Conservation (phyloP, 192 early-diverging fungal species). For the Anaeromyces robustus region DNA sequence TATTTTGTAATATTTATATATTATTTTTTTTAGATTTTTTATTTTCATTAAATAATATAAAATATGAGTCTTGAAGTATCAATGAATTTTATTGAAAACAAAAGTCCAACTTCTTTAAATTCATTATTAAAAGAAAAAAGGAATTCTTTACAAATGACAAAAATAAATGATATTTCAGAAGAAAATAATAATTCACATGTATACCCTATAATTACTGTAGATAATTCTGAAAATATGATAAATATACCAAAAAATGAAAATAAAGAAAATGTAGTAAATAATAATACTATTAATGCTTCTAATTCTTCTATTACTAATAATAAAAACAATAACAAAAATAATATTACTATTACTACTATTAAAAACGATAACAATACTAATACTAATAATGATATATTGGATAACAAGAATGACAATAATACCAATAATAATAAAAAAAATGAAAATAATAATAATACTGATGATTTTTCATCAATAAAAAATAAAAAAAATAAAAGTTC, state of each 20-base stretch:
- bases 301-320: no score
- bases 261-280: not conserved
- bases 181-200: not conserved
- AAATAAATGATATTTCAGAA: not conserved
- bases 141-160: not conserved
- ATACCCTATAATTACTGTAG: not conserved
- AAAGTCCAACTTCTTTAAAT: not conserved
- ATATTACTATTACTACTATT: no score
- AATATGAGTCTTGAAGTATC: not conserved
- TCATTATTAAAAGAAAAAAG: not conserved
- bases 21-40: no score
- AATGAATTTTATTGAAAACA: not conserved
- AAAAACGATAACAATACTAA: not conserved
- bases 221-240: not conserved
- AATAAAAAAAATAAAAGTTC: not conserved
- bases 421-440: not conserved
- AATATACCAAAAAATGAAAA: not conserved
- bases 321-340: no score
- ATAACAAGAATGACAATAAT: not conserved
- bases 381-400: not conserved
- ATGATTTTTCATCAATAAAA: not conserved
- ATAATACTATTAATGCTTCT: not conserved
- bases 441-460: no score
- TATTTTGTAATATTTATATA: no score
- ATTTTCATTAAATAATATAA: no score